Conservation (phyloP, 2,329 filamentous ascomycete genomes). For the Lachnellula arida region DNA sequence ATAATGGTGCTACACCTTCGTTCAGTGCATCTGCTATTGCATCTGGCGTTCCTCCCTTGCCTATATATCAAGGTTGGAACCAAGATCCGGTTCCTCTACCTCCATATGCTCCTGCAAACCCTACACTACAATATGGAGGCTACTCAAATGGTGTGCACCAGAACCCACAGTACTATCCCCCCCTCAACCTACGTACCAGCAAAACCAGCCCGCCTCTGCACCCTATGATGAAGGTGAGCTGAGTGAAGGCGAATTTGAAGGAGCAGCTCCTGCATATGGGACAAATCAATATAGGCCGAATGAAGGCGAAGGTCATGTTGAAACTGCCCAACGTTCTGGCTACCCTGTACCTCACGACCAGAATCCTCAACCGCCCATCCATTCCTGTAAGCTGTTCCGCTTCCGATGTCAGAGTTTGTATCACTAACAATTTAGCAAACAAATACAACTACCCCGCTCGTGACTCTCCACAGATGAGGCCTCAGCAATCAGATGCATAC, state of each 20-base stretch:
- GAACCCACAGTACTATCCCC: slow-evolving; percentile 19
- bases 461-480: slow-evolving; percentile 15
- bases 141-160: slow-evolving; percentile 17
- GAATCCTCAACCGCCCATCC: slow-evolving; percentile 14
- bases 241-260: slow-evolving; percentile 62
- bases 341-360: slow-evolving; percentile 19
- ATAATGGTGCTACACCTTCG: slow-evolving; percentile 24
- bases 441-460: slow-evolving; percentile 16
- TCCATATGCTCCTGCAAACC: slow-evolving; percentile 19
- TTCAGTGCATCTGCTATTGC: slow-evolving; percentile 26
- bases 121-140: slow-evolving; percentile 12
- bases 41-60: slow-evolving; percentile 25
- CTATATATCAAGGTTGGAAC: slow-evolving; percentile 31
- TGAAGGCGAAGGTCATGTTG: slow-evolving; percentile 19
- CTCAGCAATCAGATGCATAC: slow-evolving; percentile 24
- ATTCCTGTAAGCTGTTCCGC: slow-evolving; percentile 16
- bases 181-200: slow-evolving; percentile 20
- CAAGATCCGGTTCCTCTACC: slow-evolving; percentile 25
- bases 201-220: slow-evolving; percentile 13
- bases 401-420: not conserved
- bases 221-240: slow-evolving; percentile 69
- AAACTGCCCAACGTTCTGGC: slow-evolving; percentile 21
- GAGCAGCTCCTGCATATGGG: slow-evolving; percentile 11
- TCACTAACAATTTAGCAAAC: slow-evolving; percentile 15
- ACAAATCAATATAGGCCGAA: slow-evolving; percentile 29